Conservation (phyloP, 2,329 filamentous ascomycete species). For the Aureobasidium vineae region DNA sequence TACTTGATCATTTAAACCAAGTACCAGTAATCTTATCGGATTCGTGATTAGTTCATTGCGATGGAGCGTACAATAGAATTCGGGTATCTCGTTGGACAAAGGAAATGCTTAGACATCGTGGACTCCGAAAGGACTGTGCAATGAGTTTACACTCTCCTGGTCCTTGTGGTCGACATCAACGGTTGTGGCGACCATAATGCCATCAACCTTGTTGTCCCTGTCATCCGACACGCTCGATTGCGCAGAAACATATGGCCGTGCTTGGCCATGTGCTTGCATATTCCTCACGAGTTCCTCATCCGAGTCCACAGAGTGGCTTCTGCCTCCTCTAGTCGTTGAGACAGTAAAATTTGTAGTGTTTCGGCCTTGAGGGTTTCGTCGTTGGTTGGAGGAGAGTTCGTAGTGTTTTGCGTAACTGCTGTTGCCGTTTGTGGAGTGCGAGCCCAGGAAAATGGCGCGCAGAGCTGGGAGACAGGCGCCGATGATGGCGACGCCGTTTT, state of each 20-base stretch:
- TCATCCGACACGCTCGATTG: slow-evolving; percentile 11
- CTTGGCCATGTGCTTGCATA: slow-evolving; percentile 22
- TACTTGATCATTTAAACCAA: not conserved
- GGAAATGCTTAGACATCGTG: not conserved
- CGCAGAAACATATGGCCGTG: slow-evolving; percentile 10
- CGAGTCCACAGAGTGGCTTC: not conserved
- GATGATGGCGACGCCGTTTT: slow-evolving; percentile 24
- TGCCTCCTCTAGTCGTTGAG: not conserved
- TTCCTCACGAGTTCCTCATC: slow-evolving; percentile 20
- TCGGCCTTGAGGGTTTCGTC: not conserved
- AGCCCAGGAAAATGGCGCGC: slow-evolving; percentile 11
- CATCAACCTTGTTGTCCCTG: not conserved
- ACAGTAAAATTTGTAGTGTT: not conserved
- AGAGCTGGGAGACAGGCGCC: slow-evolving; percentile 21
- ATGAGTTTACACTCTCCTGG: not conserved
- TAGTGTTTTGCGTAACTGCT: slow-evolving; percentile 22
- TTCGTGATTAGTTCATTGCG: not conserved
- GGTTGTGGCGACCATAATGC: slow-evolving; percentile 20
- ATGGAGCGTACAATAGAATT: not conserved
- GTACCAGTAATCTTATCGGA: not conserved
- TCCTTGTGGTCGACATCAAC: slow-evolving; percentile 17
- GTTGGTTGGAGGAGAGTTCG: slow-evolving; percentile 14
- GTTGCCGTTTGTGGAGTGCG: not conserved
- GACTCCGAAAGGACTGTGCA: not conserved
- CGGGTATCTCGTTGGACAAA: not conserved